These are phyloP conservation scores for Bonia amplexicaulis DNA, from an alignment of 176 grass and related monocot genomes.

Conservation along the genomic window DNA sequence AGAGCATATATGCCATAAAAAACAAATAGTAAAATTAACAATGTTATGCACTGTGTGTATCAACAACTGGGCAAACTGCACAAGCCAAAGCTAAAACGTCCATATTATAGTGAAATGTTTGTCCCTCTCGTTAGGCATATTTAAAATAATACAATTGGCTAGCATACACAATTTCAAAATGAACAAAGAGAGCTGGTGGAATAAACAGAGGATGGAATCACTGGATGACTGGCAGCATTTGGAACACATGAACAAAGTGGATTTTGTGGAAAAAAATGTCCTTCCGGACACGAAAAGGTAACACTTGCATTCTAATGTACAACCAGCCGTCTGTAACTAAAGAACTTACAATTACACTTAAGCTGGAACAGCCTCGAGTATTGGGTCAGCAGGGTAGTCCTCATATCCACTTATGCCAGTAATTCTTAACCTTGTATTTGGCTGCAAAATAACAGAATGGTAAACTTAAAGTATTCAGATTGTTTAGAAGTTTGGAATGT, in stretches of 20 bases:
- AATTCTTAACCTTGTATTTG: conserved; percentile 77
- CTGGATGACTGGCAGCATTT: conserved; percentile 8
- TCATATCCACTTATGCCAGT: conserved; percentile 88
- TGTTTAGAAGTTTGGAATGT: not conserved
- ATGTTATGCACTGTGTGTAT: not conserved
- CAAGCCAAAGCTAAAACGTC: not conserved
- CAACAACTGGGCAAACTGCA: not conserved
- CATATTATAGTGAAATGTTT: conserved; percentile 2
- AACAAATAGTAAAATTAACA: not conserved
- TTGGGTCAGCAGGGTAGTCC: conserved; percentile 68
- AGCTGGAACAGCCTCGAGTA: conserved; percentile 44
- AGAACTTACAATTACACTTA: conserved; percentile 39
- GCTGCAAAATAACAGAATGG: conserved; percentile 45
- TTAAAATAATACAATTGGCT: conserved; percentile 18
- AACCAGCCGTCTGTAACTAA: conserved; percentile 42
- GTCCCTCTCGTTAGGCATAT: conserved; percentile 1
- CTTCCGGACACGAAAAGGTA: not conserved
- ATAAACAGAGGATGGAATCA: conserved; percentile 24
- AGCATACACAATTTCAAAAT: conserved; percentile 3
- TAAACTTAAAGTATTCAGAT: not conserved
- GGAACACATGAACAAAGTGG: conserved; percentile 17
- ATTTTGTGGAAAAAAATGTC: not conserved
- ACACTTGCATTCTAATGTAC: conserved; percentile 22
- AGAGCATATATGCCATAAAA: not conserved
- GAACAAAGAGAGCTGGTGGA: conserved; percentile 1